These are phyloP conservation scores for Massarina eburnea DNA, from an alignment of 2,329 filamentous ascomycete genomes.

Conservation along the genomic window DNA sequence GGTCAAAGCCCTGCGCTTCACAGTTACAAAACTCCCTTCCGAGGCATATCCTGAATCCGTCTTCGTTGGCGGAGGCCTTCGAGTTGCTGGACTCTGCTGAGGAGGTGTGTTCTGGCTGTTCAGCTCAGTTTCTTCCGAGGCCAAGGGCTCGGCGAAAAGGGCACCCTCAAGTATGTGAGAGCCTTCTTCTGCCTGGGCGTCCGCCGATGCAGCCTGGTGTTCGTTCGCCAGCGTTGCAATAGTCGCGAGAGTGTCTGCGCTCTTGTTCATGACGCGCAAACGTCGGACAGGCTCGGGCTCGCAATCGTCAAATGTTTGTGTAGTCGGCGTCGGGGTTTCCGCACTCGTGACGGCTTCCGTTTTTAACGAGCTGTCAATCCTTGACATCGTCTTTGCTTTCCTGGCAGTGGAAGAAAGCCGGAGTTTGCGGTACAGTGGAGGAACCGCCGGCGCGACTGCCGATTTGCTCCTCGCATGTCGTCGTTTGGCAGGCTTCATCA, in stretches of 20 bases:
- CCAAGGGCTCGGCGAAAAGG: constrained; percentile 16
- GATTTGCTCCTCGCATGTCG: constrained; percentile 34
- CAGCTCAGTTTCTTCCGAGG: neutral
- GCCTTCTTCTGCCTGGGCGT: constrained; percentile 8
- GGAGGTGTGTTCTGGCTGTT: neutral
- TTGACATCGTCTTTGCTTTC: constrained; percentile 10
- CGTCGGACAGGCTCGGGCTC: constrained; percentile 14
- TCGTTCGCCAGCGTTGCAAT: constrained; percentile 25
- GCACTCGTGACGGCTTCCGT: neutral
- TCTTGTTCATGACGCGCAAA: constrained; percentile 21
- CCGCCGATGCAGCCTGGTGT: constrained; percentile 27
- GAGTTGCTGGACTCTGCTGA: neutral
- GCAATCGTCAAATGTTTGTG: constrained; percentile 3
- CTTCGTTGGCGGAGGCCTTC: constrained; percentile 30
- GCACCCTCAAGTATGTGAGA: constrained; percentile 28
- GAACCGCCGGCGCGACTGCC: constrained; percentile 16
- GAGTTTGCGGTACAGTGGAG: constrained; percentile 17
- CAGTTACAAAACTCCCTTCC: constrained; percentile 29
- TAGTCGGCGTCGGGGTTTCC: neutral
- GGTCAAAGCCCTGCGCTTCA: constrained; percentile 8
- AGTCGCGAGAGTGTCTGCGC: constrained; percentile 19
- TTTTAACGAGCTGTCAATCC: constrained; percentile 17
- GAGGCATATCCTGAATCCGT: constrained; percentile 46
- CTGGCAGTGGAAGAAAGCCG: constrained; percentile 2
- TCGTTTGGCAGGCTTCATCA: constrained; percentile 20